Base-by-base conservation (phyloP, 352 stramenopile species). In the Pythium monospermum region DNA sequence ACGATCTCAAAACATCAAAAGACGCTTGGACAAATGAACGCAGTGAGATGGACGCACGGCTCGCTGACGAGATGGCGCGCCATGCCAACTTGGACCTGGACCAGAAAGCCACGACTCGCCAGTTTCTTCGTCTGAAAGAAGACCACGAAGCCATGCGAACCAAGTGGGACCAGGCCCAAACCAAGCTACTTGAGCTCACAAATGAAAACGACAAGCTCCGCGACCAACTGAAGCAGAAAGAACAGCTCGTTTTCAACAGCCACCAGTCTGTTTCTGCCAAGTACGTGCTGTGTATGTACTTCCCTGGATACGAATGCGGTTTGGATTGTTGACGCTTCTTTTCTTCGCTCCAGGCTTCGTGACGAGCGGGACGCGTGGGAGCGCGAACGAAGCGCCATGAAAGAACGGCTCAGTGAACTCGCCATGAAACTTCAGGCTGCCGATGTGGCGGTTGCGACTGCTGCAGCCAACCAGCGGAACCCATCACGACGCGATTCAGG, bases 161-260 rank as follows among this genome's bases (percentile, higher is more conserved):
- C 6, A 78, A 87, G 41, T 76, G 61, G 61, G 72, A 87, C 16
- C 53, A 83, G 10, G 54, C 67, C 4, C 69, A 89, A 35, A 83
- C 68, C 35, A 86, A 85, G 44, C 47, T 87, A 13, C 64, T 73
- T 1, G 68, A 87, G 35, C 30, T 73, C 15, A 45, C 39, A 7
- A 71, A 66, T n/a, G 79, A 91, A 35, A 69, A 55, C 35, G 76
- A 90, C 33, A 59, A 64, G 48, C 45, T 89, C 21, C 76, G 76
- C 23, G 79, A 86, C 2, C 78, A 92, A 42, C 41, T 90, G 10
- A 85, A 85, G 49, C 81, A 90, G 54, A 89, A 88, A 37, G 81
- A 88, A 12, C 39, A 66, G 10, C 61, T 86, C n/a, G 60, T 86
- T 22, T 56, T 81, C 25, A 76, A 54, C 42, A 87, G 66, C 36